A percentile compares a stretch with the other conserved stretches of the same genome.
Conservation (phyloP, 73 alveolate species). For the Uronychia binucleata region DNA sequence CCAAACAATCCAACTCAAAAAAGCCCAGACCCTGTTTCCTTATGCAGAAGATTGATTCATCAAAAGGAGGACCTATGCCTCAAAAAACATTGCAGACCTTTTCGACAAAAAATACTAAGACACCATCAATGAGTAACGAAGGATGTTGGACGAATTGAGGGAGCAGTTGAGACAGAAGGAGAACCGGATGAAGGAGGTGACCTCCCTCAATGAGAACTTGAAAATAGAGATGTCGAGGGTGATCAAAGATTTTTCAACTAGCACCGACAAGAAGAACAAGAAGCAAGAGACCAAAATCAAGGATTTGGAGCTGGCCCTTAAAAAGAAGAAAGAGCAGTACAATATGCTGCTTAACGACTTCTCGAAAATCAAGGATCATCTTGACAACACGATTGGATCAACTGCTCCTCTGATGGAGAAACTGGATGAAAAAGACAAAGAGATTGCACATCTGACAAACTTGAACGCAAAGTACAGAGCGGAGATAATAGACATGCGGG, state of each 20-base stretch:
- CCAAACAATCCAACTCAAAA: too few species aligned
- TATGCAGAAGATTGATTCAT: not conserved
- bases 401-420: not conserved
- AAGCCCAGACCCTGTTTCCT: too few species aligned
- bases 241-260: not conserved
- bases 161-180: not conserved
- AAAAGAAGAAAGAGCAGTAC: not conserved
- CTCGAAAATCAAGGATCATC: not conserved
- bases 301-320: not conserved
- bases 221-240: not conserved
- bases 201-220: not conserved
- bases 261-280: not conserved
- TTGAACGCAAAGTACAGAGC: not conserved
- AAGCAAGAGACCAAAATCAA: not conserved
- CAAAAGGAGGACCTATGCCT: conserved; percentile 1
- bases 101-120: not conserved
- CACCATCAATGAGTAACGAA: not conserved
- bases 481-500: not conserved
- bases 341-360: not conserved
- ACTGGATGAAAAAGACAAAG: not conserved
- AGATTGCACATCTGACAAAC: not conserved
- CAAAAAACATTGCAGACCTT: not conserved
- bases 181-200: not conserved
- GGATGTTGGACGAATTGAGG: not conserved
- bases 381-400: not conserved